Base-by-base conservation (phyloP, 2,329 filamentous ascomycete genomes). In the Colletotrichum caudatum region DNA sequence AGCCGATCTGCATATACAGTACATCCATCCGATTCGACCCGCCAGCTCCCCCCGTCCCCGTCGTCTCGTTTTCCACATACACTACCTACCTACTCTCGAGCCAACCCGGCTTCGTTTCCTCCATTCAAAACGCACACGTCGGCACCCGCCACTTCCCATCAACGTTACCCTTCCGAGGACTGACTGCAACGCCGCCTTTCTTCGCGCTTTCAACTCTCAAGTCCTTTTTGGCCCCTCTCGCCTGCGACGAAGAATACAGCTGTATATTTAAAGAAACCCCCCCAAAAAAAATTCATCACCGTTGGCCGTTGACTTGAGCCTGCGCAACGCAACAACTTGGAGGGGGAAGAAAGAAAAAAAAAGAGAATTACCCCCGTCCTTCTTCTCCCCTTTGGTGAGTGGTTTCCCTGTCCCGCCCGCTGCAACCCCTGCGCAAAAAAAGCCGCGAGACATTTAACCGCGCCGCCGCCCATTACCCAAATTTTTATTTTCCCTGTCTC, bases 381-480 rank as follows among this genome's bases (percentile, higher is more conserved):
- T 72, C 67, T 72, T 72, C 66, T 57, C 62, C 67, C 66, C 29
- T 72, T 72, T 71, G 70, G 70, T 72, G 70, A 72, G 70, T 71
- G 57, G 59, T 72, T 71, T 57, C 60, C 70, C 70, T 72, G 66
- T 58, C 70, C 56, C 39, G 62, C 60, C 65, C 59, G 62, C 61
- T 56, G 59, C 64, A 71, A 61, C 69, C 65, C 69, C 54, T 61
- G 69, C 69, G 69, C 69, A 71, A 71, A 71, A 72, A 72, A 72
- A 72, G 70, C 67, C 67, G 70, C 66, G 70, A 72, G 70, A 72
- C 70, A 72, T 72, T 72, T 72, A 72, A 72, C 66, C 70, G 70
- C 70, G 61, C 59, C 66, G 67, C 51, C 70, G 67, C 69, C 66
- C 61, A 72, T 67, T 65, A 63, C 66, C 66, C 69, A 66, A 71